Conservation (phyloP, 768 basidiomycete species). For the Boletus bicolor region DNA sequence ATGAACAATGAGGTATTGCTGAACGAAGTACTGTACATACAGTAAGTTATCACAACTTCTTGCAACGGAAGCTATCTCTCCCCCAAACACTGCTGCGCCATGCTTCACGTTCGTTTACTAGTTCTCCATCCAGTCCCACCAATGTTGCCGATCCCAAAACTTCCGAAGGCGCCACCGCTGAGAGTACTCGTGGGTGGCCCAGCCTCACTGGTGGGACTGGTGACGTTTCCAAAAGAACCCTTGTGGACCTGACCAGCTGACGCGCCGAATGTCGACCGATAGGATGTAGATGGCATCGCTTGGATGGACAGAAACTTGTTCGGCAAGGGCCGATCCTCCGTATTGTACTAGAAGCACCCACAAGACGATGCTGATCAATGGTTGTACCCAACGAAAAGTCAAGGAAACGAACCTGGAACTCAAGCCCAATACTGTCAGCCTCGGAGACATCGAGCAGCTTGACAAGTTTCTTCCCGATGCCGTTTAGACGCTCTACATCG, state of each 20-base stretch:
- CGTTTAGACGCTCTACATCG: slow-evolving; percentile 81
- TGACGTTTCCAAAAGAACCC: slow-evolving; percentile 15
- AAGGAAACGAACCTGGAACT: slow-evolving; percentile 71
- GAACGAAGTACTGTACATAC: slow-evolving; percentile 8
- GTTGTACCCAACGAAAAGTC: background rate
- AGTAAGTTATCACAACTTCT: slow-evolving; percentile 8
- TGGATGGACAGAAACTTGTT: slow-evolving; percentile 85
- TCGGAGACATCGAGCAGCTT: slow-evolving; percentile 83
- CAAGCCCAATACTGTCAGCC: slow-evolving; percentile 78
- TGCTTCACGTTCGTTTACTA: slow-evolving; percentile 16
- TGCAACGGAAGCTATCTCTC: background rate
- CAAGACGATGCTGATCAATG: background rate
- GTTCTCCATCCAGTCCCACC: background rate
- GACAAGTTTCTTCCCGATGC: slow-evolving; percentile 78
- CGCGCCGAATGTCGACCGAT: slow-evolving; percentile 61
- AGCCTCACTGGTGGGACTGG: slow-evolving; percentile 24
- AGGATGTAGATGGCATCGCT: slow-evolving; percentile 61
- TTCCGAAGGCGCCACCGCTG: slow-evolving; percentile 33
- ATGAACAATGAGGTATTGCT: slow-evolving; percentile 11
- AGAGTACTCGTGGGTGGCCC: slow-evolving; percentile 23
- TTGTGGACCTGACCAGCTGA: slow-evolving; percentile 23
- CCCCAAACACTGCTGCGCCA: background rate
- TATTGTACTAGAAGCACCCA: slow-evolving; percentile 59
- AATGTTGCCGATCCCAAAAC: slow-evolving; percentile 37
- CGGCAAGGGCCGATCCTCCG: slow-evolving; percentile 77